Conservation (phyloP, 352 stramenopile genomes). For the Phytopythium boreale region DNA sequence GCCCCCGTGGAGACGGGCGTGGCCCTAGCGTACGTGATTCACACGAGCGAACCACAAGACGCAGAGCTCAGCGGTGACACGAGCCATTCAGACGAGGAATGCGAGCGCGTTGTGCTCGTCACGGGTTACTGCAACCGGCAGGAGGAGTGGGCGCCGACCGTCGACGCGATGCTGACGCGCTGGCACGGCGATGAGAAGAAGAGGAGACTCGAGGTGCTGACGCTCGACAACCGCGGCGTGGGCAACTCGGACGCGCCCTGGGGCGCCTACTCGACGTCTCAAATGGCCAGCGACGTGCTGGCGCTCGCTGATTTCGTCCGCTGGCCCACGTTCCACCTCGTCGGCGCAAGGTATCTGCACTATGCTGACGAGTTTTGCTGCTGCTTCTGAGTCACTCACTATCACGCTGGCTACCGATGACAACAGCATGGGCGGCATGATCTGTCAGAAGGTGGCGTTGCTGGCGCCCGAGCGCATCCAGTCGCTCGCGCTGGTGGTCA, state of each 20-base stretch:
- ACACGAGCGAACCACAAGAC: background rate
- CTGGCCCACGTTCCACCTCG: conserved; percentile 32
- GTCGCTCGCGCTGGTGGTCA: conserved; percentile 29
- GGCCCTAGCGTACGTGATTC: conserved; percentile 12
- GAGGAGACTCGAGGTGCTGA: conserved; percentile 25
- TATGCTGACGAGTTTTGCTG: too few relatives aligned
- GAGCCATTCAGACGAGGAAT: background rate
- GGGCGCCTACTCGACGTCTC: conserved; percentile 33
- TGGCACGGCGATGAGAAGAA: background rate
- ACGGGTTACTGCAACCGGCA: conserved; percentile 23
- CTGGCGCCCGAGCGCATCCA: conserved; percentile 20
- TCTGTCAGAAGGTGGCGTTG: conserved; percentile 26
- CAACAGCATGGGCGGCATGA: conserved; percentile 31
- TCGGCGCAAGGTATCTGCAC: conserved; percentile 19
- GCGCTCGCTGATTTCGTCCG: conserved; percentile 33
- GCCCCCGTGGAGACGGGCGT: conserved; percentile 11
- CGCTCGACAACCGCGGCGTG: conserved; percentile 46
- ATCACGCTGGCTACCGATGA: too few relatives aligned
- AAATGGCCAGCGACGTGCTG: conserved; percentile 37
- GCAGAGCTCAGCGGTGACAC: too few relatives aligned
- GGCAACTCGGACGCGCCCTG: conserved; percentile 29
- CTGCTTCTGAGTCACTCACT: too few relatives aligned
- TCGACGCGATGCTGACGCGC: conserved; percentile 19
- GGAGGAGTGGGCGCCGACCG: conserved; percentile 18
- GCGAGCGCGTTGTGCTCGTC: conserved; percentile 21